Evolutionary conservation across 2,329 filamentous ascomycete species (phyloP), one percentile per base, ranked within the genome.

Genomic region (Pezicula rhizophila): DNA sequence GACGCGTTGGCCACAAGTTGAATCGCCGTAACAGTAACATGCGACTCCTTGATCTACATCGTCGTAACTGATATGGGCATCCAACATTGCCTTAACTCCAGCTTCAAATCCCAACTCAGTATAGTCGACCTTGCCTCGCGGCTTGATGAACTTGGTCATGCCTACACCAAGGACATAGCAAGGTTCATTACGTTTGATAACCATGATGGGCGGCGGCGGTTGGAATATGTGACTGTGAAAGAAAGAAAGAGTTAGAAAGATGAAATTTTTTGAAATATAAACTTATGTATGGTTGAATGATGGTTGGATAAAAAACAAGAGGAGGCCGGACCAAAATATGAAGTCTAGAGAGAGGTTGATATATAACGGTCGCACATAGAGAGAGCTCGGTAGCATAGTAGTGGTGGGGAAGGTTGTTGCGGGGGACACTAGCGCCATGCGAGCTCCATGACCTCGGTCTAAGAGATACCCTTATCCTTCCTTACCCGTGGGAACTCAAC

Each of bases 91-190:
- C 46, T 64, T 64, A 39, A 84, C 76, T 58, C 89, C 89, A 10
- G 90, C 90, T 70, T 96, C 91, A 68, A 91, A 96, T 49, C 91
- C 91, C 20, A 96, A 82, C 66, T 96, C 91, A 7, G 89, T 89
- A 72, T 96, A 96, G 73, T 96, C 90, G 57, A 95, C 87, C 67
- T 92, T 92, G 66, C 89, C 89, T 49, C 91, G 82, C 38, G 91
- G 91, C 76, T 96, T 96, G 80, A 96, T 92, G 79, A 97, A 97
- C 72, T 95, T 95, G 72, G 92, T 97, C 89, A 97, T 93, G 73
- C 92, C 92, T 60, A 97, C 93, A 74, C 92, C 92, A 52, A 97
- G 82, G 65, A 97, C 88, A 76, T 97, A 97, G 76, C 74, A 75
- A 51, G 76, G 75, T 20, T 54, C 47, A 18, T 54, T 58, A 64